A percentile compares a stretch with the other conserved stretches of the same genome.
phyloP scores from a whole-genome alignment of 768 basidiomycete species.

The Macrolepiota albuminosa region DNA sequence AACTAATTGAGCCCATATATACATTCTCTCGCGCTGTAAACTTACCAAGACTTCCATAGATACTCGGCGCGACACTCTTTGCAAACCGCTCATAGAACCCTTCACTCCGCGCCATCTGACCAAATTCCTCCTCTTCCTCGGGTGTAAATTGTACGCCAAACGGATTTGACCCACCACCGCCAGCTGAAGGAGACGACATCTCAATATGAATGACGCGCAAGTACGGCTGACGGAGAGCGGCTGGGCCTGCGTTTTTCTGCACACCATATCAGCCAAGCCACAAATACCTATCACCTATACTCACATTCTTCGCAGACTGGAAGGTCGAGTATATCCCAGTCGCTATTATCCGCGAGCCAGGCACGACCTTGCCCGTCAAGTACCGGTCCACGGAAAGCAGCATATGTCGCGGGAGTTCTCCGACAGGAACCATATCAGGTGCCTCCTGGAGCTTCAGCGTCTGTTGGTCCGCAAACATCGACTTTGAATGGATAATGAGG shows the following conservation, averaged over 20 bases:
- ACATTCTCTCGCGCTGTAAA: not conserved
- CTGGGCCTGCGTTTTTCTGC: constrained; percentile 77
- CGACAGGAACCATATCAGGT: constrained; percentile 99
- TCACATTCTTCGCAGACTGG: constrained; percentile 82
- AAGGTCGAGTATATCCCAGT: constrained; percentile 98
- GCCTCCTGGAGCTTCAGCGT: constrained; percentile 96
- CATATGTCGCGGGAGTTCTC: constrained; percentile 95
- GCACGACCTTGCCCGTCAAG: constrained; percentile 89
- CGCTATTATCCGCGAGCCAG: constrained; percentile 91
- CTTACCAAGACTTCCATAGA: constrained; percentile 89
- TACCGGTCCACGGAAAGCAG: constrained; percentile 87
- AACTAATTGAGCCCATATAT: constrained; percentile 9
- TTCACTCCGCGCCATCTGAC: constrained; percentile 83
- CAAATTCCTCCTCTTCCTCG: constrained; percentile 97
- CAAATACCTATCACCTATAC: not conserved
- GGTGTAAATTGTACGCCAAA: constrained; percentile 88
- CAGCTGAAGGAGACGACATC: constrained; percentile 71
- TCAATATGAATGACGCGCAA: constrained; percentile 92
- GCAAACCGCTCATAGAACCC: constrained; percentile 93
- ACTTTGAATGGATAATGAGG: constrained; percentile 91
- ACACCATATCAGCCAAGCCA: not conserved
- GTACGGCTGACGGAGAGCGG: constrained; percentile 91
- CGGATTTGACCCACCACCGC: constrained; percentile 70
- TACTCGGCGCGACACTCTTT: constrained; percentile 92
- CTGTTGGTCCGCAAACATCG: constrained; percentile 93